These are phyloP conservation scores for Trichoderma cornu-damae DNA, from an alignment of 2,329 filamentous ascomycete species.

Conservation along the genomic window DNA sequence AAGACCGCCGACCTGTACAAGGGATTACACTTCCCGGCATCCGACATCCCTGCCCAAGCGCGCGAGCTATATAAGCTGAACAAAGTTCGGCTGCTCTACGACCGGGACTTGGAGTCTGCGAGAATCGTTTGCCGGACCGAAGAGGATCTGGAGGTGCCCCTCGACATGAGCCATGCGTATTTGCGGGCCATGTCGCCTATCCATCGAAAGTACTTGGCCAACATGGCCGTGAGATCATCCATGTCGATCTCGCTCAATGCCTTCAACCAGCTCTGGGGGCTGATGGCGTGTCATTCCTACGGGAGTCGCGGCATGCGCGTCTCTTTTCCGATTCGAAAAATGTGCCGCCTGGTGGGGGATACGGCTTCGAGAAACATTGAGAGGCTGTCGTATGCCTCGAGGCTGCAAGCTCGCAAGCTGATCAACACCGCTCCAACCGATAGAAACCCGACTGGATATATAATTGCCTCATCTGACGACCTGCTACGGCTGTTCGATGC, in stretches of 20 bases:
- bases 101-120: slow-evolving; percentile 73
- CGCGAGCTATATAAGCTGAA: slow-evolving; percentile 87
- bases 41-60: slow-evolving; percentile 79
- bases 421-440: slow-evolving; percentile 81
- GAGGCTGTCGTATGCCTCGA: slow-evolving; percentile 76
- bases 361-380: slow-evolving; percentile 84
- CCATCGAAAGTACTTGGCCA: slow-evolving; percentile 76
- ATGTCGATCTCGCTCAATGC: slow-evolving; percentile 94
- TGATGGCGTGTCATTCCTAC: slow-evolving; percentile 83
- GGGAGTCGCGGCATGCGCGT: slow-evolving; percentile 77
- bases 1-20: slow-evolving; percentile 80
- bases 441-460: slow-evolving; percentile 80
- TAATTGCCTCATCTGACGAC: slow-evolving; percentile 84
- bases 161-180: slow-evolving; percentile 82
- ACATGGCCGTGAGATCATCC: slow-evolving; percentile 88
- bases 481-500: slow-evolving; percentile 78
- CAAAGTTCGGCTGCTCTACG: slow-evolving; percentile 81
- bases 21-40: slow-evolving; percentile 81
- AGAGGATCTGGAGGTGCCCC: slow-evolving; percentile 66
- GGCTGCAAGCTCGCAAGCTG: slow-evolving; percentile 78
- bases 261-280: slow-evolving; percentile 78
- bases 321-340: slow-evolving; percentile 84
- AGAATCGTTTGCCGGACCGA: slow-evolving; percentile 73
- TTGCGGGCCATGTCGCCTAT: slow-evolving; percentile 87
- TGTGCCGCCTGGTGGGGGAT: slow-evolving; percentile 84